Conservation (phyloP, 805 yeast species). For the Priceomyces fermenticarens region DNA sequence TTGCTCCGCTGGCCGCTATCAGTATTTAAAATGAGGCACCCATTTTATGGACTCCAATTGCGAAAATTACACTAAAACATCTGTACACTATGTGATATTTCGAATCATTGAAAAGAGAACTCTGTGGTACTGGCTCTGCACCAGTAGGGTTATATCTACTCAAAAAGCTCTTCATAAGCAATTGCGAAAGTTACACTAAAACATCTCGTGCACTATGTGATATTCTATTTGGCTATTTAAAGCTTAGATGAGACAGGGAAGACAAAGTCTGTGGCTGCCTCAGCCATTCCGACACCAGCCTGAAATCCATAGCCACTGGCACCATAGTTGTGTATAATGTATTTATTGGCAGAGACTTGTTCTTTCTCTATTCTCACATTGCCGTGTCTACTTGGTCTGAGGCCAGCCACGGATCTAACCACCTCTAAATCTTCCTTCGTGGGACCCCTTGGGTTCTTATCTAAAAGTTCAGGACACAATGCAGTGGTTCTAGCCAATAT, state of each 20-base stretch:
- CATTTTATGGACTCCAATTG: neutral
- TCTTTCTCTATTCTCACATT: constrained; percentile 21
- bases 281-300: constrained; percentile 62
- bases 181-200: too few relatives aligned
- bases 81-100: constrained; percentile 19
- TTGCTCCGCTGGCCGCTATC: neutral
- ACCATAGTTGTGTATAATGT: constrained; percentile 20
- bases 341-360: neutral
- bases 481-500: constrained; percentile 15
- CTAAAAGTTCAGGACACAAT: constrained; percentile 16
- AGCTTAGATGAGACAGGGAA: neutral
- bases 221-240: neutral
- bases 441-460: constrained; percentile 6
- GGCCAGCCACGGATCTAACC: constrained; percentile 19
- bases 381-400: constrained; percentile 23
- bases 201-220: too few relatives aligned
- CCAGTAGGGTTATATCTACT: constrained; percentile 88
- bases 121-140: constrained; percentile 94
- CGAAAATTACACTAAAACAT: neutral
- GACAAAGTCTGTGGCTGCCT: constrained; percentile 40
- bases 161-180: constrained; percentile 56
- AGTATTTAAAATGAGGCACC: neutral
- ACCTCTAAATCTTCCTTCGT: constrained; percentile 17
- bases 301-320: constrained; percentile 38
- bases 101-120: constrained; percentile 77